phyloP scores from a whole-genome alignment of 2,329 filamentous ascomycete genomes.

The Colletotrichum sansevieriae region DNA sequence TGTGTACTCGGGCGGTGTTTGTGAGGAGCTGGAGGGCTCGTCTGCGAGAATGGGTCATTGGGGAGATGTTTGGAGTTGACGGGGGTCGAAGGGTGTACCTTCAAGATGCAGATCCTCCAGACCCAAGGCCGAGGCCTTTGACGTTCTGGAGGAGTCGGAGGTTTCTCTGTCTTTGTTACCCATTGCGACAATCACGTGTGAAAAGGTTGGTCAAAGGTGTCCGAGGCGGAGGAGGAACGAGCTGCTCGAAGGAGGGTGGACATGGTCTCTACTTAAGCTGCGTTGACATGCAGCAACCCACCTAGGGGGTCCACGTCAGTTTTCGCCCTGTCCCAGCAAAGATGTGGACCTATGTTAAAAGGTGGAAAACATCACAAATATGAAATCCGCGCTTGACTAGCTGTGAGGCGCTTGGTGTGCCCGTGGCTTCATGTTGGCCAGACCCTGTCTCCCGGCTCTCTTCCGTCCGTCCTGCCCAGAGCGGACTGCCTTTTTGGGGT shows the following conservation, averaged over 20 bases:
- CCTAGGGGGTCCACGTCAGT: slow-evolving; percentile 16
- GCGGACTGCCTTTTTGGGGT: not conserved
- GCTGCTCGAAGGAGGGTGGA: not conserved
- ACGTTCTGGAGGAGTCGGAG: not conserved
- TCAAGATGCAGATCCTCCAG: slow-evolving; percentile 30
- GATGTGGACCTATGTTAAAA: not conserved
- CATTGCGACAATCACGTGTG: slow-evolving; percentile 1
- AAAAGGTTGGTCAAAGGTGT: not conserved
- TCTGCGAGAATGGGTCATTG: slow-evolving; percentile 5
- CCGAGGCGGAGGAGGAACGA: not conserved
- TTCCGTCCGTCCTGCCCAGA: not conserved
- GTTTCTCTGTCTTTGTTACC: slow-evolving; percentile 20
- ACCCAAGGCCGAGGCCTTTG: slow-evolving; percentile 22
- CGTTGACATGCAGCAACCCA: slow-evolving; percentile 6
- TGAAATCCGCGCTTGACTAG: slow-evolving; percentile 4
- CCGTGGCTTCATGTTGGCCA: not conserved
- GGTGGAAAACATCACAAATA: slow-evolving; percentile 6
- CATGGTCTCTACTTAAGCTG: slow-evolving; percentile 24
- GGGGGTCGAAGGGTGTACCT: not conserved
- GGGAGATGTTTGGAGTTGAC: not conserved
- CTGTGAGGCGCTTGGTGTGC: not conserved
- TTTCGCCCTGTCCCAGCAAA: slow-evolving; percentile 1
- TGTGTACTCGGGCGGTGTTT: slow-evolving; percentile 23
- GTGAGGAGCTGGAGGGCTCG: slow-evolving; percentile 5
- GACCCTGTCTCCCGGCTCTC: not conserved